Evolutionary conservation across 73 alveolate genomes (phyloP).

Genomic region (Halteria grandinella): DNA sequence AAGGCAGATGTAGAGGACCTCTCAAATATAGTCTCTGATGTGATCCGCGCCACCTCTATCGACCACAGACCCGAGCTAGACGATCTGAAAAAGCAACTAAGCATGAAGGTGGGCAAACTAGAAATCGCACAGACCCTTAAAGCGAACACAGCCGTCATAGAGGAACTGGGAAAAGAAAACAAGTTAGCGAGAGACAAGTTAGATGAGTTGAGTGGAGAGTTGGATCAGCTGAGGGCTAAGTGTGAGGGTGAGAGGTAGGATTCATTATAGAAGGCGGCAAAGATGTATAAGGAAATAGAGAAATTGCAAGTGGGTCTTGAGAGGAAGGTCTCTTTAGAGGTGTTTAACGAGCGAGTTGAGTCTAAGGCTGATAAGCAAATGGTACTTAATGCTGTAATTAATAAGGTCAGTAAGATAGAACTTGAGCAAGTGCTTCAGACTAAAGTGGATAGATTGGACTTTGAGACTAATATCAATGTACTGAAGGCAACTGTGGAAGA

Average conservation of each 20-base stretch:
- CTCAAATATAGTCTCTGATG: slow-evolving; percentile 22
- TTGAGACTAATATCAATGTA: not conserved
- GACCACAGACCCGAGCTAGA: slow-evolving; percentile 25
- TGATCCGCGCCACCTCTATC: not conserved
- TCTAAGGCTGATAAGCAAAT: slow-evolving; percentile 18
- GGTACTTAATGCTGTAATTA: slow-evolving; percentile 5
- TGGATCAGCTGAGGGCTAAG: slow-evolving; percentile 15
- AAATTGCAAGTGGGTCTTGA: not conserved
- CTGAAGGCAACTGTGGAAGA: not conserved
- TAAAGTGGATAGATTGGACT: not conserved
- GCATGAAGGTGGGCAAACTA: slow-evolving; percentile 3
- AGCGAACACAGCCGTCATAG: not conserved
- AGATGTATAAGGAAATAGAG: slow-evolving; percentile 24
- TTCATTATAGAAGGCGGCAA: not conserved
- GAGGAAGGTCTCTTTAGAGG: slow-evolving; percentile 19
- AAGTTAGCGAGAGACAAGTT: not conserved
- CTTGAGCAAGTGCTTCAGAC: not conserved
- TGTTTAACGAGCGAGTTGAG: slow-evolving; percentile 19
- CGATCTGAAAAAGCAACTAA: slow-evolving; percentile 14
- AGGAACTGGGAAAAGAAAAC: slow-evolving; percentile 5
- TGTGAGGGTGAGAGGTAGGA: slow-evolving; percentile 15
- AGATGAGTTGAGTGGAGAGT: slow-evolving; percentile 1
- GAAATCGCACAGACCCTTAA: not conserved
- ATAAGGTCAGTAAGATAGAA: slow-evolving; percentile 21
- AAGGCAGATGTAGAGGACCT: slow-evolving; percentile 28